Evolutionary conservation across 129 eudicot genomes (phyloP).

Genomic region (Solidago caesia): DNA sequence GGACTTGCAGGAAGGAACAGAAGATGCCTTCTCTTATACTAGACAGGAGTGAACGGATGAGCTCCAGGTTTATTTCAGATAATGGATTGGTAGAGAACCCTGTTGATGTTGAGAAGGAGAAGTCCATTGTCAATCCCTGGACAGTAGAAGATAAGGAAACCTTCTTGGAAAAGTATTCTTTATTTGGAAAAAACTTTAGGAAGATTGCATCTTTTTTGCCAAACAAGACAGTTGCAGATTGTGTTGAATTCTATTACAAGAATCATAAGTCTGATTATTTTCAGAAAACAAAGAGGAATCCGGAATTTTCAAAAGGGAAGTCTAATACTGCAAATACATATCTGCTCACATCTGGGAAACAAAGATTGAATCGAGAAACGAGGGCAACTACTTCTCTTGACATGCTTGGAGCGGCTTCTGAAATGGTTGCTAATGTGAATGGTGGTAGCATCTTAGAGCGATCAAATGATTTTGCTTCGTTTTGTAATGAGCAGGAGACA

Average conservation of each 20-base stretch:
- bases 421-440: constrained; percentile 51
- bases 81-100: constrained; percentile 84
- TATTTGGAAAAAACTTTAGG: constrained; percentile 69
- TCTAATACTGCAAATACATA: constrained; percentile 46
- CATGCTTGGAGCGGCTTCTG: constrained; percentile 82
- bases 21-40: constrained; percentile 84
- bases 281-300: constrained; percentile 52
- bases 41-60: constrained; percentile 53
- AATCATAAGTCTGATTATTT: constrained; percentile 85
- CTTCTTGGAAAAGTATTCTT: constrained; percentile 56
- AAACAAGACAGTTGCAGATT: constrained; percentile 74
- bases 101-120: constrained; percentile 63
- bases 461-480: constrained; percentile 36
- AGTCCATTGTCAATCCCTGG: constrained; percentile 69
- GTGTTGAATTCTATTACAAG: constrained; percentile 92
- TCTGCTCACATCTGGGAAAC: constrained; percentile 63
- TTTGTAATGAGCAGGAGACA: constrained; percentile 61
- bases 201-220: constrained; percentile 77
- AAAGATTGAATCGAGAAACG: constrained; percentile 48
- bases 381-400: constrained; percentile 75
- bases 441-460: constrained; percentile 38
- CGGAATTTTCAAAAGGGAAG: constrained; percentile 50
- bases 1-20: constrained; percentile 40
- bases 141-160: constrained; percentile 59
- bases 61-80: constrained; percentile 59